Evolutionary conservation across 1,284 basidiomycete genomes (phyloP), one percentile per base, ranked within the genome.

Genomic region (Wolfiporia cocos): DNA sequence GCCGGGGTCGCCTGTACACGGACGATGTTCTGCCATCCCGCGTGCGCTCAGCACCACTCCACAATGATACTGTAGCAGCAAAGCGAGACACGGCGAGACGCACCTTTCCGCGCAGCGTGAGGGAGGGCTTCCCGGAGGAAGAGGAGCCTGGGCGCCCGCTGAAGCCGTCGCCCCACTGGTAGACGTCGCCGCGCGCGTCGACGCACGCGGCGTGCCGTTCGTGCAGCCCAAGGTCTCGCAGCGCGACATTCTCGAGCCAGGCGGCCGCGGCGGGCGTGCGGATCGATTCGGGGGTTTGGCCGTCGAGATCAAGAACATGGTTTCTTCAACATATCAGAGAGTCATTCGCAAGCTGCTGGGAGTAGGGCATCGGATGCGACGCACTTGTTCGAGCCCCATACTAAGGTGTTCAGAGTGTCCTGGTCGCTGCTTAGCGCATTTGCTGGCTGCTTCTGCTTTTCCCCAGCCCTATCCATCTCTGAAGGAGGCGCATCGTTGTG

Each of bases 161-260:
- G 47, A 71, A 74, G 1, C 75, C 79, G 34, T 72, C 69, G 0
- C 90, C 90, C 92, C 91, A 94, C 56, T 92, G 88, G 62, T 92
- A 90, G 1, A 92, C 78, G 54, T 98, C 88, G 19, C 94, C 94
- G 32, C 76, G 71, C 2, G 81, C 83, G 59, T 94, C 90, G n/a
- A 92, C 78, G 48, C 84, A 89, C 3, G 86, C 89, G 1, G 80
- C 90, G 51, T 92, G 86, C 34, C 68, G 72, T 51, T 81, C 75
- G 33, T 88, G 81, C 15, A 94, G 63, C 5, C 74, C 79, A 22
- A 94, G 59, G 61, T 94, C 89, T 15, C 88, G 74, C 20, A 93
- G 66, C 1, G 90, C 83, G 37, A 80, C 68, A 56, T 70, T 73
- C 39, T 76, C 66, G 26, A 86, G 61, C 75, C 80, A 85, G 23